A percentile compares a stretch with the other conserved stretches of the same genome.
Evolutionary conservation across 345 rosid genomes (phyloP).

Genomic region (Citrus reticulata): DNA sequence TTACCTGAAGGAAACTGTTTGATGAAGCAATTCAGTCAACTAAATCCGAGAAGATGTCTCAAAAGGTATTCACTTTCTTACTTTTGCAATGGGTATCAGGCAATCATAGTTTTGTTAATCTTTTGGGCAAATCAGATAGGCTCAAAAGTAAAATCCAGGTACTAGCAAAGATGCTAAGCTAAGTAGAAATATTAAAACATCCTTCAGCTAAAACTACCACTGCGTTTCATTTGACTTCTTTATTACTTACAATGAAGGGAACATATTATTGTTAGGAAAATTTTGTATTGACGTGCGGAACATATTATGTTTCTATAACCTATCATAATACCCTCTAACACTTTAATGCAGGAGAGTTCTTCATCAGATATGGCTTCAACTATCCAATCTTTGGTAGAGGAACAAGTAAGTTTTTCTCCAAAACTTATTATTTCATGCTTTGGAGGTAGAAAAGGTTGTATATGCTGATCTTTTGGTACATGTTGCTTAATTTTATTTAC

Average conservation of each 20-base stretch:
- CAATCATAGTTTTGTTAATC: background rate
- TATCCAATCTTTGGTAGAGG: constrained; percentile 14
- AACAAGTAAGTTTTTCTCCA: constrained; percentile 33
- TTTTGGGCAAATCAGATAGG: background rate
- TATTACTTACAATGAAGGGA: background rate
- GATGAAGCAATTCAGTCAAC: constrained; percentile 31
- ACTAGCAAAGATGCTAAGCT: background rate
- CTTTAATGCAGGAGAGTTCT: constrained; percentile 32
- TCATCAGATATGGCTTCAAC: constrained; percentile 25
- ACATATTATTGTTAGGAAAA: background rate
- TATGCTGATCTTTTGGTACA: background rate
- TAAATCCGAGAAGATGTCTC: constrained; percentile 28
- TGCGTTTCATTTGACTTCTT: background rate
- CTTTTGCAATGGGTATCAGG: background rate
- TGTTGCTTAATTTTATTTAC: background rate
- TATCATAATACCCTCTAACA: background rate
- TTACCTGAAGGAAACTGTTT: constrained; percentile 57
- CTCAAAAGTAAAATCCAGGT: background rate
- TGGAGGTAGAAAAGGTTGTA: background rate
- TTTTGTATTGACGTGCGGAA: background rate
- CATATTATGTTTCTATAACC: background rate
- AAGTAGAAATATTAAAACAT: background rate
- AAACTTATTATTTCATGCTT: background rate
- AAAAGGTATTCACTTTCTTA: constrained; percentile 42
- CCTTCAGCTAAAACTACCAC: background rate